Base-by-base conservation (phyloP, 2,329 filamentous ascomycete genomes). In the Hypoxylon sp. region DNA sequence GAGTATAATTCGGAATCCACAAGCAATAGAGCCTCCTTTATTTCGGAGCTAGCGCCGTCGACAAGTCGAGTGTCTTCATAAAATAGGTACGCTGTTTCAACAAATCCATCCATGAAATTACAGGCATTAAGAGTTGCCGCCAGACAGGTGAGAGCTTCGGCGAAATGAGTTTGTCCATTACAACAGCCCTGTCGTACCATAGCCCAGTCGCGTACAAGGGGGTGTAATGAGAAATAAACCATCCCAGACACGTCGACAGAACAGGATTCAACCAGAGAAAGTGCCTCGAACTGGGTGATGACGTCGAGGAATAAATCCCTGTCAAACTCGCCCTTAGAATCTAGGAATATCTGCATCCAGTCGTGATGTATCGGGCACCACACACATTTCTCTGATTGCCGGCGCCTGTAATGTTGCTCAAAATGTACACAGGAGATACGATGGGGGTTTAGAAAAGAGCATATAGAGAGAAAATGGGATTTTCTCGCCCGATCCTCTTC, bases 121-220 rank as follows among this genome's bases (percentile, higher is more conserved):
- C 17, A 48, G 11, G 44, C 22, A 26, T 26, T 26, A 26, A 19
- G 19, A 13, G 44, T 48, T 13, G 44, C 44, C 10, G 17, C 44
- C 10, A 48, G 19, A 13, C 44, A 48, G 17, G 44, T 19, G 44
- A 48, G 22, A 11, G 44, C 19, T 48, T 48, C 44, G 19, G 44
- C 44, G 19, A 48, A 26, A 26, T 48, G 44, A 13, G 19, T 48
- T 22, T 48, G 44, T 26, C 44, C 44, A 26, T 48, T 8, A 26
- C 44, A 48, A 19, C 44, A 48, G 6, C 44, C 44, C 44, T n/a
- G 22, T 26, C 44, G n/a, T 26, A 48, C 22, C 44, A 48, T 48
- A 26, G 44, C 44, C 44, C 44, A 48, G 22, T 48, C 44, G 22
- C 44, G 17, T 48, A 48, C 44, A n/a, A 48, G 22, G 22, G 44